Evolutionary conservation across 768 basidiomycete species (phyloP), one percentile per base, ranked within the genome.

Genomic region (Xerocomellus amylosporus): DNA sequence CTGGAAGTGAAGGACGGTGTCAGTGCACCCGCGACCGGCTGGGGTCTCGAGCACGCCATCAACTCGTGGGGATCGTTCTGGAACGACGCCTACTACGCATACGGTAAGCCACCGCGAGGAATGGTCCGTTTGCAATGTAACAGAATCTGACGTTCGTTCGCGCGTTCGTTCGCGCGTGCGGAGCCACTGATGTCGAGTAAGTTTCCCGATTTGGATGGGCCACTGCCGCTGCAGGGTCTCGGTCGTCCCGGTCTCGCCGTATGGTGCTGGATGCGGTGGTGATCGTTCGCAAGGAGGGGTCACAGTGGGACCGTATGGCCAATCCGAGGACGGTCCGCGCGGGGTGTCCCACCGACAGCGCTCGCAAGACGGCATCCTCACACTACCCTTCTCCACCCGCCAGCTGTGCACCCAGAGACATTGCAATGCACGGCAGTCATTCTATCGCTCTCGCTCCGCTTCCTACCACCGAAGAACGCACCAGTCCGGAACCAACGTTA

Each of bases 1-100:
- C 62, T 75, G 4, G 72, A 73, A 52, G 70, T 75, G 8, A 72
- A 73, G 56, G 51, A 75, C n/a, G 75, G 72, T n/a, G 62, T 68
- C 7, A 71, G 39, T 49, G 83, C 85, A 59, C 66, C 59, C 15
- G 70, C 74, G 0, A 58, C 63, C 2, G 86, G 87, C 6, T 86
- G 82, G 80, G 86, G 86, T 19, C 72, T 87, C 12, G 74, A 81
- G 2, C 74, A 85, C 55, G 84, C 86, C 8, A 71, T 88, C 17
- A 31, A 69, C 14, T 77, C 86, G 0, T 88, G 87, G 87, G 78
- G 80, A 14, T 67, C 72, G 2, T 86, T 77, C 63, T 88, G 81
- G 77, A 78, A 75, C 26, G 71, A 66, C 4, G 74, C 72, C 7
- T 86, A 84, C 61, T 75, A 79, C 26, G 8, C 61, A 0, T 13